Evolutionary conservation across 78 protist genomes (phyloP).

Genomic region (Dictyostelium citrinum): DNA sequence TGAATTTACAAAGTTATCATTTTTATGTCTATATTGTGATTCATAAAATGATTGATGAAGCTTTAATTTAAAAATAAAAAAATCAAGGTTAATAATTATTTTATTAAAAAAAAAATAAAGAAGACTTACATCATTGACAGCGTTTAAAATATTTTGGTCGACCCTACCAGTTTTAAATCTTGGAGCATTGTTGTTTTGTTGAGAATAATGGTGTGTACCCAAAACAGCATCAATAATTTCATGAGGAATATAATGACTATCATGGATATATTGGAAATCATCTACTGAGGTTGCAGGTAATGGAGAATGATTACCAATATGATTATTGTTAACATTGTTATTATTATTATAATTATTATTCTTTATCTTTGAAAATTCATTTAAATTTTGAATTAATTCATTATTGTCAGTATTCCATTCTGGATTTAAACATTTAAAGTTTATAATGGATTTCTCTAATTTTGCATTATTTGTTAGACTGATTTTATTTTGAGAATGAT

Average conservation of each 20-base stretch:
- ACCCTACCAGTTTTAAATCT: not conserved
- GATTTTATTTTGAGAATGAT: not conserved
- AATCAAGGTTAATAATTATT: not conserved
- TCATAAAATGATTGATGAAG: constrained; percentile 34
- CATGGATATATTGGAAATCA: constrained; percentile 1
- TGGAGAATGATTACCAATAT: not conserved
- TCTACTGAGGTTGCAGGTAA: not conserved
- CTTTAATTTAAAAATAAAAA: not conserved
- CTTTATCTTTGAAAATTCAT: not conserved
- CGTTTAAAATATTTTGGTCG: constrained; percentile 22
- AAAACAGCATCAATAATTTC: not conserved
- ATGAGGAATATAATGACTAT: constrained; percentile 30
- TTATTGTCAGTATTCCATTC: constrained; percentile 44
- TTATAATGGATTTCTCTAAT: constrained; percentile 82
- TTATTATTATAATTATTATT: not conserved
- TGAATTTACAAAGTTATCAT: not conserved
- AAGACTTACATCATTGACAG: constrained; percentile 14
- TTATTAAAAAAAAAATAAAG: not conserved
- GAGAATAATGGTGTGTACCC: not conserved
- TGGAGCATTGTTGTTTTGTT: not conserved
- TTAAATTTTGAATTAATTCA: constrained; percentile 14
- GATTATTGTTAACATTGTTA: not conserved
- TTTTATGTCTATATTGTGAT: not conserved
- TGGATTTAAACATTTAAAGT: constrained; percentile 67
- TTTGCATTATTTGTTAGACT: constrained; percentile 67